These are phyloP conservation scores for Bipolaris oryzae DNA, from an alignment of 2,329 filamentous ascomycete genomes.

Conservation along the genomic window DNA sequence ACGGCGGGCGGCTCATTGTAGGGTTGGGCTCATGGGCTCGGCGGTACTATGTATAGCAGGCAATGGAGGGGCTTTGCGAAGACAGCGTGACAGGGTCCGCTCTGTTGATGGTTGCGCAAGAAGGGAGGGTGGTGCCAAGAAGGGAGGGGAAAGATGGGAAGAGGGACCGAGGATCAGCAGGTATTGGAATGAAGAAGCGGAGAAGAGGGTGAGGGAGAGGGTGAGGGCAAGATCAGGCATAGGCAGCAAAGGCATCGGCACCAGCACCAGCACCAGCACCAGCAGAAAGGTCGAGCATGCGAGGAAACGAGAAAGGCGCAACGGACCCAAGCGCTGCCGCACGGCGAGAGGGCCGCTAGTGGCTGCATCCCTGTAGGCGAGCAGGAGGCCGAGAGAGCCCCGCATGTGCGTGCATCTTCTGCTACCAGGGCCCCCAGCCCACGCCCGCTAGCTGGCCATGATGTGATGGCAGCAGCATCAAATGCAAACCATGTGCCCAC, in stretches of 20 bases:
- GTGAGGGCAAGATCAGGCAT: not conserved
- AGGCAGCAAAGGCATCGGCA: not conserved
- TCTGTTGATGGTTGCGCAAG: not conserved
- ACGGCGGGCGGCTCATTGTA: conserved; percentile 50
- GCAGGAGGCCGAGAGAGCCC: conserved; percentile 11
- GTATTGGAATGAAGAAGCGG: not conserved
- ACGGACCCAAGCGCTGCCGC: conserved; percentile 15
- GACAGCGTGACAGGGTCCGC: not conserved
- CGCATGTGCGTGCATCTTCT: conserved; percentile 7
- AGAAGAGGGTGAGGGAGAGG: not conserved
- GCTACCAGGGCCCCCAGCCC: not conserved
- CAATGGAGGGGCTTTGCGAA: conserved; percentile 2
- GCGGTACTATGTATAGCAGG: not conserved
- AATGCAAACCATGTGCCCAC: not conserved
- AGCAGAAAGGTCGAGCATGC: conserved; percentile 12
- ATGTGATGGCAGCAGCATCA: conserved; percentile 9
- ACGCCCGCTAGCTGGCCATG: not conserved
- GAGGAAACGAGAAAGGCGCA: conserved; percentile 26
- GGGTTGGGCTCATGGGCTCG: conserved; percentile 22
- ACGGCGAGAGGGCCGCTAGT: conserved; percentile 3
- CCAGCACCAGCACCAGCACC: too few relatives aligned
- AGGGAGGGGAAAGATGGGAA: not conserved
- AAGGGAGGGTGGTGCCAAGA: not conserved
- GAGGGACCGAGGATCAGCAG: not conserved
- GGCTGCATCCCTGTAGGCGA: conserved; percentile 12